Percentiles rank a stretch among this genome's conserved stretches.
These are phyloP conservation scores for Colletotrichum siamense DNA, from an alignment of 2,329 filamentous ascomycete species.

Conservation along the genomic window DNA sequence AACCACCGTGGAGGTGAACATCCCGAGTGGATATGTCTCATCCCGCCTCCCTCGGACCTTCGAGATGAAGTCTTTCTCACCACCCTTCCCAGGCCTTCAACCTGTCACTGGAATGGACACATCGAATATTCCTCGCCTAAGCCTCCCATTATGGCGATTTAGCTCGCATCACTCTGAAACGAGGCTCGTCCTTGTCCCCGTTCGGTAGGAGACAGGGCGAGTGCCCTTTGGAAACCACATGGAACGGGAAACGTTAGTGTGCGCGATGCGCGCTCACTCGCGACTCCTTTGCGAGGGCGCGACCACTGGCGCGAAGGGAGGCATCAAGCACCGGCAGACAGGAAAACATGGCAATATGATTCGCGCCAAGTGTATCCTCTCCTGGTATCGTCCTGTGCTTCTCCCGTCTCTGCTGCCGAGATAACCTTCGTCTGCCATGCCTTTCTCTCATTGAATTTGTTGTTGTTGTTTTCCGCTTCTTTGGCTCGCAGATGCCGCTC, in stretches of 20 bases:
- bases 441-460: slow-evolving; percentile 11
- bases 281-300: slow-evolving; percentile 15
- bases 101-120: slow-evolving; percentile 14
- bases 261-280: slow-evolving; percentile 3
- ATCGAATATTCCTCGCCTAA: background rate
- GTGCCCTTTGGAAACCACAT: background rate
- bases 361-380: slow-evolving; percentile 1
- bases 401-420: background rate
- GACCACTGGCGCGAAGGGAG: slow-evolving; percentile 18
- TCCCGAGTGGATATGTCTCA: slow-evolving; percentile 11
- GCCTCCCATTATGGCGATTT: background rate
- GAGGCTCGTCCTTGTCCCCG: background rate
- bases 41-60: slow-evolving; percentile 11
- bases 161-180: background rate
- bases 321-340: background rate
- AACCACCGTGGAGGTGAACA: background rate
- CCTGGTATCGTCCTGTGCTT: background rate
- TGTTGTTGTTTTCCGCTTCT: slow-evolving; percentile 21
- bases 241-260: background rate
- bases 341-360: background rate
- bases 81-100: slow-evolving; percentile 6
- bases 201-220: background rate
- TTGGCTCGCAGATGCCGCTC: slow-evolving; percentile 20
- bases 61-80: background rate
- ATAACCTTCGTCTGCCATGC: slow-evolving; percentile 9